Evolutionary conservation across 2,329 filamentous ascomycete genomes (phyloP).

Genomic region (Leptosphaerulina australis): DNA sequence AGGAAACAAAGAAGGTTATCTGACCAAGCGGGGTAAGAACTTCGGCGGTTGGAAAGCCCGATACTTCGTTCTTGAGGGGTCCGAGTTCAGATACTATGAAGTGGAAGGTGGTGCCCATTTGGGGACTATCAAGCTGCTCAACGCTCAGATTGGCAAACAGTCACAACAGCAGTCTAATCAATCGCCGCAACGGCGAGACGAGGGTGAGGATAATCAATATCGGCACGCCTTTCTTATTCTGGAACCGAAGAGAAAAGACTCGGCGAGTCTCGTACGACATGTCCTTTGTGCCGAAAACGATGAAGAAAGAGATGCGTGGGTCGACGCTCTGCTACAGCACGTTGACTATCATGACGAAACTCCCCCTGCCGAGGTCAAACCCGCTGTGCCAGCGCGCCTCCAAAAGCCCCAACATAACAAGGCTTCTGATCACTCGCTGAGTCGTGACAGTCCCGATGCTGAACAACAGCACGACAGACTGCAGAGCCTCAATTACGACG

Average conservation of each 20-base stretch:
- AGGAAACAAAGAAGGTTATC: slow-evolving; percentile 83
- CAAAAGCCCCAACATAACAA: slow-evolving; percentile 51
- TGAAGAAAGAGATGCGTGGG: slow-evolving; percentile 89
- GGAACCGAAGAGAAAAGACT: slow-evolving; percentile 96
- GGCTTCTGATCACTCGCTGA: slow-evolving; percentile 35
- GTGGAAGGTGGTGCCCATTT: slow-evolving; percentile 86
- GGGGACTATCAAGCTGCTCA: slow-evolving; percentile 89
- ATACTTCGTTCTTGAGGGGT: slow-evolving; percentile 72
- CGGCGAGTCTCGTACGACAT: slow-evolving; percentile 83
- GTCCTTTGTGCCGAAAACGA: slow-evolving; percentile 96
- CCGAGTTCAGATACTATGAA: slow-evolving; percentile 87
- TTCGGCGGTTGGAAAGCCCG: slow-evolving; percentile 98
- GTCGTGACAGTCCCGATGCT: slow-evolving; percentile 49
- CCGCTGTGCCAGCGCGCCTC: slow-evolving; percentile 26
- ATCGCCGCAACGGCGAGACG: slow-evolving; percentile 67
- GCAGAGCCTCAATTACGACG: slow-evolving; percentile 61
- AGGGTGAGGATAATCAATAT: slow-evolving; percentile 91
- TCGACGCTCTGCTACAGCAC: slow-evolving; percentile 85
- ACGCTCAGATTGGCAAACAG: slow-evolving; percentile 94
- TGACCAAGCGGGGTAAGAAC: slow-evolving; percentile 97
- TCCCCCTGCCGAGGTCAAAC: slow-evolving; percentile 54
- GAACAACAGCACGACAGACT: slow-evolving; percentile 44
- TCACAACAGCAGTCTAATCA: slow-evolving; percentile 66
- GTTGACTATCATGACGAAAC: slow-evolving; percentile 71
- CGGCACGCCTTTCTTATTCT: slow-evolving; percentile 94